A percentile compares a stretch with the other conserved stretches of the same genome.
Evolutionary conservation across 148 eudicot genomes (phyloP).

Genomic region (Amaranthus cruentus): DNA sequence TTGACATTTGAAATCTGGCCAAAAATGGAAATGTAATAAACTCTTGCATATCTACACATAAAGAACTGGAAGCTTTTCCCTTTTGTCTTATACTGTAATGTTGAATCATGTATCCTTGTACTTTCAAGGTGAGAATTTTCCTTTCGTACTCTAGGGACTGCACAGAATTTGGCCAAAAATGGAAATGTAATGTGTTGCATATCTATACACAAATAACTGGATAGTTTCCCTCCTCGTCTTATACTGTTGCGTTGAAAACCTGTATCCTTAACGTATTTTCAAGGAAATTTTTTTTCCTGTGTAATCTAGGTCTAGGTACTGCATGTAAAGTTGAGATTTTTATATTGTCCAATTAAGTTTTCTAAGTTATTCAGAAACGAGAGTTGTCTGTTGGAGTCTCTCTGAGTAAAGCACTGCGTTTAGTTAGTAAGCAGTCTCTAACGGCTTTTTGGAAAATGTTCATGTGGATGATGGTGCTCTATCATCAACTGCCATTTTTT

Average conservation of each 20-base stretch:
- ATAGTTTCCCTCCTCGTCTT: too few species aligned
- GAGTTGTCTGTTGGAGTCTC: neutral
- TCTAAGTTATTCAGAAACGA: neutral
- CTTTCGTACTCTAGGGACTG: neutral
- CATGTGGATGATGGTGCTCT: neutral
- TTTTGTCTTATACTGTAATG: too few species aligned
- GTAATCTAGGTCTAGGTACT: neutral
- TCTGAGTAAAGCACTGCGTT: neutral
- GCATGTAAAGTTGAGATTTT: neutral
- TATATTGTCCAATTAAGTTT: neutral
- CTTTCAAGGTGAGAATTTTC: neutral
- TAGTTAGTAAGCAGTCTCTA: neutral
- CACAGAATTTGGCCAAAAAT: neutral
- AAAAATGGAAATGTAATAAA: neutral
- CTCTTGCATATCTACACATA: too few species aligned
- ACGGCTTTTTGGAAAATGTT: neutral
- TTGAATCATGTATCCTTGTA: too few species aligned
- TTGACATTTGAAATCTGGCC: neutral
- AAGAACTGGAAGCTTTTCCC: too few species aligned
- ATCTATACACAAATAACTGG: too few species aligned
- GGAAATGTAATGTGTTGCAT: neutral
- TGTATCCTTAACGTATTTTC: neutral
- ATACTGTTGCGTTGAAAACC: too few species aligned
- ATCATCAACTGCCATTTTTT: neutral
- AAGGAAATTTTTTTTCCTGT: neutral